Evolutionary conservation across 176 grass and related monocot genomes (phyloP).

Genomic region (Ensete glaucum): DNA sequence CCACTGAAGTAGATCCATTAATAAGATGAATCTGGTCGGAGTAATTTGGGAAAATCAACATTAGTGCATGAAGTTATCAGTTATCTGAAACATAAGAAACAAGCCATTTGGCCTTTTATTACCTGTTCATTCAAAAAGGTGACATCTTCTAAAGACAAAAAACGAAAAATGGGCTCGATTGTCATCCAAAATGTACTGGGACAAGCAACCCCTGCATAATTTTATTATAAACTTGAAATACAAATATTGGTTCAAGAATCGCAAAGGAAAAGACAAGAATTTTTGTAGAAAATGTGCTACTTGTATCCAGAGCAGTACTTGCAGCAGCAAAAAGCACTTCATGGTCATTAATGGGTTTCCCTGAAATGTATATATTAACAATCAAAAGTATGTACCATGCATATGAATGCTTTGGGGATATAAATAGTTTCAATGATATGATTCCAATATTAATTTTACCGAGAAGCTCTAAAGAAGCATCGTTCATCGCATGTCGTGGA

Average conservation of each 20-base stretch:
- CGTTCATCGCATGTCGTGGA: conserved; percentile 30
- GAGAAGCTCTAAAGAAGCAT: too few species aligned
- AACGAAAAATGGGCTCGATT: conserved; percentile 52
- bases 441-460: too few species aligned
- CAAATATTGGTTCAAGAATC: too few species aligned
- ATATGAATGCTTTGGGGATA: conserved; percentile 1
- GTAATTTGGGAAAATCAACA: conserved; percentile 29
- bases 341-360: conserved; percentile 48
- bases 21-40: conserved; percentile 42
- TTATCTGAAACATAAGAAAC: conserved; percentile 12
- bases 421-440: conserved; percentile 26
- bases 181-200: conserved; percentile 36
- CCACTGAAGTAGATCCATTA: conserved; percentile 26
- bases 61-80: neutral
- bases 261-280: neutral
- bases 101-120: conserved; percentile 10
- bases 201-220: conserved; percentile 36
- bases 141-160: conserved; percentile 45
- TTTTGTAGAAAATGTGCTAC: conserved; percentile 28
- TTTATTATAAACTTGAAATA: conserved; percentile 16
- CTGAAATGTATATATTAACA: conserved; percentile 21
- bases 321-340: conserved; percentile 56
- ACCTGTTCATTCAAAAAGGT: conserved; percentile 55
- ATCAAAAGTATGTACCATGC: neutral
- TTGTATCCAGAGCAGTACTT: conserved; percentile 33